Conservation (phyloP, 2,329 filamentous ascomycete species). For the Aspergillus ibericus region DNA sequence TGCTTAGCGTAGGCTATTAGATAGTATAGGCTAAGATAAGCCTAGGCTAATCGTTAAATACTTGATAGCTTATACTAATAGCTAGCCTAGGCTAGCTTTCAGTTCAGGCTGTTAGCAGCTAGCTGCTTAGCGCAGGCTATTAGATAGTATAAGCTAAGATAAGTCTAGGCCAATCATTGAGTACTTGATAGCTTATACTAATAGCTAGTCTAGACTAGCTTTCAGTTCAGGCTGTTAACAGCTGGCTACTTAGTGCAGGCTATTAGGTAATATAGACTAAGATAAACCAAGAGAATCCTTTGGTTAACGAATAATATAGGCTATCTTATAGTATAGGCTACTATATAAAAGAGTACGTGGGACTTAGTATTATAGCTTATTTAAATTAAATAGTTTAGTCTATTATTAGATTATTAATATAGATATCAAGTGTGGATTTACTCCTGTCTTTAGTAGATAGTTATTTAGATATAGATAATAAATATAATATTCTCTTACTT, state of each 20-base stretch:
- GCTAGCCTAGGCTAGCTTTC: background rate
- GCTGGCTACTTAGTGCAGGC: background rate
- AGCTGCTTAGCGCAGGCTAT: background rate
- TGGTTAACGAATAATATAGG: too few relatives aligned
- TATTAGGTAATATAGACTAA: background rate
- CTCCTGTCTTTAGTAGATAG: too few relatives aligned
- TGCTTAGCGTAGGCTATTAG: background rate
- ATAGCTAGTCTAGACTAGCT: background rate
- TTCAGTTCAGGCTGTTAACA: too few relatives aligned
- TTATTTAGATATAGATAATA: too few relatives aligned
- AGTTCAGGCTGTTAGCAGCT: background rate
- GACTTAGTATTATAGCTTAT: too few relatives aligned
- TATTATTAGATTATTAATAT: too few relatives aligned
- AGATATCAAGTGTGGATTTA: too few relatives aligned
- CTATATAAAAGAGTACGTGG: too few relatives aligned
- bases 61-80: background rate
- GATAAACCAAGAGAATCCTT: too few relatives aligned
- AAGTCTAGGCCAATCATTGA: too few relatives aligned
- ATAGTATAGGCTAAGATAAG: background rate
- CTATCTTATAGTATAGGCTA: background rate
- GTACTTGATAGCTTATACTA: background rate
- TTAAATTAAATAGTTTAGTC: too few relatives aligned
- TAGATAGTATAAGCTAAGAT: background rate
- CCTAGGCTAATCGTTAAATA: background rate
- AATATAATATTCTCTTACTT: too few relatives aligned